Conservation (phyloP, 352 stramenopile species). For the Pythium pyrilobum region DNA sequence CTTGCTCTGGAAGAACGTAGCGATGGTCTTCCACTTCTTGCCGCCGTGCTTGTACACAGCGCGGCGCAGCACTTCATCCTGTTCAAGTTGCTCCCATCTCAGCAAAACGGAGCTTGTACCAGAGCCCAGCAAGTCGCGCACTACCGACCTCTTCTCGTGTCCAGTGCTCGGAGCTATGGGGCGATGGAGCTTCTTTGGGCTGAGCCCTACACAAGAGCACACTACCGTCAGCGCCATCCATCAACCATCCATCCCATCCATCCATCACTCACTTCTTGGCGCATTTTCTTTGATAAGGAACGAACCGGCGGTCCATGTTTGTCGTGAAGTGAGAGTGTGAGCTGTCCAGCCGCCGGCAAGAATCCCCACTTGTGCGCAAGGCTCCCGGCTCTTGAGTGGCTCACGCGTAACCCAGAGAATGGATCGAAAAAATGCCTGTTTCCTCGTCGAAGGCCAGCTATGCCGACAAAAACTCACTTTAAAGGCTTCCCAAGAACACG, state of each 20-base stretch:
- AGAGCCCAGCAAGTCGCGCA: neutral
- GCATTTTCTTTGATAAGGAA: constrained; percentile 23
- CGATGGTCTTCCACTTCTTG: constrained; percentile 78
- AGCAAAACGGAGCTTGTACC: too few relatives aligned
- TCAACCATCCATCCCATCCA: constrained; percentile 8
- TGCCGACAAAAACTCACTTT: too few relatives aligned
- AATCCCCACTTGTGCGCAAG: constrained; percentile 1
- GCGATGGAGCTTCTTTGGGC: neutral
- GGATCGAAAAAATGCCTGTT: too few relatives aligned
- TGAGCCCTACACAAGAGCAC: neutral
- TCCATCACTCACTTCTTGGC: constrained; percentile 25
- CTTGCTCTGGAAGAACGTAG: constrained; percentile 40
- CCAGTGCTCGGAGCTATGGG: constrained; percentile 14
- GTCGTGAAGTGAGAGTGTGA: neutral
- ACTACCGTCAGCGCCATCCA: neutral
- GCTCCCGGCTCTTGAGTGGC: neutral
- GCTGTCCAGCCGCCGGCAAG: too few relatives aligned
- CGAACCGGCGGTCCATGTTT: constrained; percentile 24
- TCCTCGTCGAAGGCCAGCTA: too few relatives aligned
- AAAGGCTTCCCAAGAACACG: too few relatives aligned
- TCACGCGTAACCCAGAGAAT: constrained; percentile 2
- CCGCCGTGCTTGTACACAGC: constrained; percentile 67
- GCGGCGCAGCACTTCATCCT: constrained; percentile 67
- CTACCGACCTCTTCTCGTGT: constrained; percentile 36
- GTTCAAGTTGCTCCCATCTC: too few relatives aligned